phyloP scores from a whole-genome alignment of 2,329 filamentous ascomycete genomes.

The Colletotrichum sp. region DNA sequence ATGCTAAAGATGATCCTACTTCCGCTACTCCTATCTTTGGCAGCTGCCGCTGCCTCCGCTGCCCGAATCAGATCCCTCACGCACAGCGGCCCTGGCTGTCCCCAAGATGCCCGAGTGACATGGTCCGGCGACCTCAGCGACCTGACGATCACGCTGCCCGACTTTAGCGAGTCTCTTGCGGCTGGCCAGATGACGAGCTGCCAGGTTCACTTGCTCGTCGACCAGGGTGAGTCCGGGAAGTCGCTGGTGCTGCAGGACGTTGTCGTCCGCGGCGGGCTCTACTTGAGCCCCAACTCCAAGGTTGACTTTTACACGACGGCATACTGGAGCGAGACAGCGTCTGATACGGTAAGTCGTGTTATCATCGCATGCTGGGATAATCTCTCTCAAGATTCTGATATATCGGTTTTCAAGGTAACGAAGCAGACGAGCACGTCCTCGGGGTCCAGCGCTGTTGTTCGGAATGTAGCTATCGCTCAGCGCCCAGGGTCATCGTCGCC shows the following conservation, averaged over 20 bases:
- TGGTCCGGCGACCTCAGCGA: conserved; percentile 22
- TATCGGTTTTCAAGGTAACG: background rate
- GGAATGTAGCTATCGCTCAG: conserved; percentile 15
- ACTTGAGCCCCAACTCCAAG: conserved; percentile 4
- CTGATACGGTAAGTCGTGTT: background rate
- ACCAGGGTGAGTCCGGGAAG: conserved; percentile 9
- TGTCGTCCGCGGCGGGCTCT: conserved; percentile 6
- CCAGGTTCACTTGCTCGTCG: conserved; percentile 13
- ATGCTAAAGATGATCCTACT: background rate
- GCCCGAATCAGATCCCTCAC: background rate
- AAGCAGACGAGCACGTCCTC: conserved; percentile 5
- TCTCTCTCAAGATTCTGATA: background rate
- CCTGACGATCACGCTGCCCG: conserved; percentile 43
- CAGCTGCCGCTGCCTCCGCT: background rate
- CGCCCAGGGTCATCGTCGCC: conserved; percentile 7
- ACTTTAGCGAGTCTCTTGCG: conserved; percentile 39
- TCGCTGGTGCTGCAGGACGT: conserved; percentile 11
- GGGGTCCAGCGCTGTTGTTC: background rate
- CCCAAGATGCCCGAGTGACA: conserved; percentile 5
- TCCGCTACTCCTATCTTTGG: background rate
- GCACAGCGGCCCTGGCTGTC: conserved; percentile 13
- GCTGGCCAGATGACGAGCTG: conserved; percentile 31
- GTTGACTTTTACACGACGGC: conserved; percentile 12
- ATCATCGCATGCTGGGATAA: background rate
- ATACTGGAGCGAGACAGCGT: conserved; percentile 15